Conservation (phyloP, 352 stramenopile species). For the Plasmopara muralis region DNA sequence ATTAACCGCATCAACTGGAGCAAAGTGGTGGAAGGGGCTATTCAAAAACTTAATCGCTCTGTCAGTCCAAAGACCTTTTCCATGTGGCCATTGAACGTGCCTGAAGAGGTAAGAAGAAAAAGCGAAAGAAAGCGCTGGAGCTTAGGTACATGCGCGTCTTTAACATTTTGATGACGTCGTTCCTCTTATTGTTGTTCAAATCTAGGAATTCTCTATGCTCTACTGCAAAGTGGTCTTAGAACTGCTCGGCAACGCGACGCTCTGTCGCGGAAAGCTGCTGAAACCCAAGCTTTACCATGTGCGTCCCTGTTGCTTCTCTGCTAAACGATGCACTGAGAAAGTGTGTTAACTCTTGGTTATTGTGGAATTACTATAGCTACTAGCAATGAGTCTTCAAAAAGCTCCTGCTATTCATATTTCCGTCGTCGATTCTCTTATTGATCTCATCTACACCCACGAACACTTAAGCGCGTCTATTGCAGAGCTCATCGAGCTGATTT, state of each 20-base stretch:
- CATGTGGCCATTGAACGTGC: conserved; percentile 76
- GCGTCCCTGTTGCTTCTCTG: conserved; percentile 3
- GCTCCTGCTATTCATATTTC: conserved; percentile 64
- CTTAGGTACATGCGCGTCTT: neutral
- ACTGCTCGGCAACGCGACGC: conserved; percentile 51
- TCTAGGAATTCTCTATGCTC: conserved; percentile 66
- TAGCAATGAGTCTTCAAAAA: conserved; percentile 51
- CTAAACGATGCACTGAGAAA: neutral
- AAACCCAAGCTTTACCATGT: conserved; percentile 70
- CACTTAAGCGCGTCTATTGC: conserved; percentile 52
- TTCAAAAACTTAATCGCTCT: conserved; percentile 54
- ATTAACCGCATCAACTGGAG: conserved; percentile 53
- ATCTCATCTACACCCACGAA: conserved; percentile 68
- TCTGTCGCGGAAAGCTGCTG: conserved; percentile 55
- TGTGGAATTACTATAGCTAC: conserved; percentile 27
- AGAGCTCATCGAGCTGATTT: conserved; percentile 56
- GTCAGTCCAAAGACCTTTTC: conserved; percentile 55
- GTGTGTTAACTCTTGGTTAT: neutral
- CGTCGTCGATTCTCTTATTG: conserved; percentile 61
- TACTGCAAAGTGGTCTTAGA: conserved; percentile 69
- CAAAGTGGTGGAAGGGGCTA: conserved; percentile 53
- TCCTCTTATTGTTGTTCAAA: neutral
- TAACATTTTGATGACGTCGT: neutral
- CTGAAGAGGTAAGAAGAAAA: conserved; percentile 45
- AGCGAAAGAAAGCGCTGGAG: too few relatives aligned